A percentile compares a stretch with the other conserved stretches of the same genome.
Conservation (phyloP, 208 protist species). For the Crithidia expoeki region DNA sequence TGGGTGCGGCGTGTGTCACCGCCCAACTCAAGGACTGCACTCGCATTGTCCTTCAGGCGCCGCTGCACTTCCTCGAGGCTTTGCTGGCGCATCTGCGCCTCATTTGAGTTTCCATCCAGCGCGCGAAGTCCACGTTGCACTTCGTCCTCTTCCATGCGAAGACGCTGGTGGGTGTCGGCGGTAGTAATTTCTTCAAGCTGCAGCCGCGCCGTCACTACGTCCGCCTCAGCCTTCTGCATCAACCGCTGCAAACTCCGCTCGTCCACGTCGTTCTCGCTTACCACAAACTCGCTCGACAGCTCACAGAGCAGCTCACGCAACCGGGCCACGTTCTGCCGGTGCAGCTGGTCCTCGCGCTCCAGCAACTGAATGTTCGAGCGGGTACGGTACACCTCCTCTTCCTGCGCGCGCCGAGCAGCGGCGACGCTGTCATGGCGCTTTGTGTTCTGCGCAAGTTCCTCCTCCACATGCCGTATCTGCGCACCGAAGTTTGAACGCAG, state of each 20-base stretch:
- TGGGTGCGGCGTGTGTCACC: conserved; percentile 16
- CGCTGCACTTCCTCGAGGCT: conserved; percentile 10
- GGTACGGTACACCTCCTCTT: conserved; percentile 45
- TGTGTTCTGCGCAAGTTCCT: conserved; percentile 28
- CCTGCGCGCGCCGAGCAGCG: conserved; percentile 26
- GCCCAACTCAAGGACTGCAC: conserved; percentile 23
- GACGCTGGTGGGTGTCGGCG: conserved; percentile 1
- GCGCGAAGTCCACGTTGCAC: conserved; percentile 34
- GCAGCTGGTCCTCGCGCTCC: conserved; percentile 56
- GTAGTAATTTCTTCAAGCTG: not conserved
- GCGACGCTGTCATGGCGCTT: conserved; percentile 36
- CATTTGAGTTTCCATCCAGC: conserved; percentile 60
- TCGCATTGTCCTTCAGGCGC: conserved; percentile 29
- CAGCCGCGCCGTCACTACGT: conserved; percentile 23
- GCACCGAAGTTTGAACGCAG: conserved; percentile 40
- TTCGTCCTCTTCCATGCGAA: conserved; percentile 37
- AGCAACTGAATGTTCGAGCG: conserved; percentile 49
- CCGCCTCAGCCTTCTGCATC: conserved; percentile 29
- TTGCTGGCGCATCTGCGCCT: conserved; percentile 61
- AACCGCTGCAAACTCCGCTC: conserved; percentile 44
- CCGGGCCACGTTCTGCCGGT: conserved; percentile 41
- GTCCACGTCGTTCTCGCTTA: conserved; percentile 53
- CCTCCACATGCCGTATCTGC: conserved; percentile 42
- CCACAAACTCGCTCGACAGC: conserved; percentile 36
- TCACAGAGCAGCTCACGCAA: conserved; percentile 38